Evolutionary conservation across 306 rosid species (phyloP).

Genomic region (Prunus mume): DNA sequence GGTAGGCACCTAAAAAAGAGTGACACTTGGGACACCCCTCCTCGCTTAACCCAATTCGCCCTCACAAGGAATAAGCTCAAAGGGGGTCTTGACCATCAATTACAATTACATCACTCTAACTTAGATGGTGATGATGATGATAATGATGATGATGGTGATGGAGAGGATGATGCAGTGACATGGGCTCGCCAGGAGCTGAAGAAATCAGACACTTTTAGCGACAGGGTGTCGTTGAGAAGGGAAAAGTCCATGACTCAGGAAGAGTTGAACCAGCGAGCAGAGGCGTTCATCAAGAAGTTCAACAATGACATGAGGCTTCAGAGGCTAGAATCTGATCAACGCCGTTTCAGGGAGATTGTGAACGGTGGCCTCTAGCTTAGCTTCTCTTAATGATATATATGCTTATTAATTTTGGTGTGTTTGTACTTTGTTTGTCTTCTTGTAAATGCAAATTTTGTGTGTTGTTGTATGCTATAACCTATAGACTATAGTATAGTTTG

Average conservation of each 20-base stretch:
- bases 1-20: slow-evolving; percentile 44
- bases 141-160: not conserved
- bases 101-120: not conserved
- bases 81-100: not conserved
- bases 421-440: not conserved
- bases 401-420: not conserved
- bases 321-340: slow-evolving; percentile 78
- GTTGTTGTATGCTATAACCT: not conserved
- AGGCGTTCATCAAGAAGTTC: slow-evolving; percentile 62
- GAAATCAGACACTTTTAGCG: slow-evolving; percentile 68
- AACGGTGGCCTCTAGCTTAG: slow-evolving; percentile 30
- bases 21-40: slow-evolving; percentile 43
- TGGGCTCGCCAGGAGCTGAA: slow-evolving; percentile 62
- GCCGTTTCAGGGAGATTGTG: slow-evolving; percentile 51
- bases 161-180: slow-evolving; percentile 45
- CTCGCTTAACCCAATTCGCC: slow-evolving; percentile 1
- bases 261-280: slow-evolving; percentile 59
- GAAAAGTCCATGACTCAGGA: slow-evolving; percentile 71
- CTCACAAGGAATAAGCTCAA: not conserved
- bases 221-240: slow-evolving; percentile 48
- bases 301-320: slow-evolving; percentile 60
- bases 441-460: not conserved
- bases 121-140: slow-evolving; percentile 3
- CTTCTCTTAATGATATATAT: not conserved
- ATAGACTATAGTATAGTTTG: too few relatives aligned